Evolutionary conservation across 75 land plant genomes (phyloP).

Genomic region (Sequoiadendron giganteum): DNA sequence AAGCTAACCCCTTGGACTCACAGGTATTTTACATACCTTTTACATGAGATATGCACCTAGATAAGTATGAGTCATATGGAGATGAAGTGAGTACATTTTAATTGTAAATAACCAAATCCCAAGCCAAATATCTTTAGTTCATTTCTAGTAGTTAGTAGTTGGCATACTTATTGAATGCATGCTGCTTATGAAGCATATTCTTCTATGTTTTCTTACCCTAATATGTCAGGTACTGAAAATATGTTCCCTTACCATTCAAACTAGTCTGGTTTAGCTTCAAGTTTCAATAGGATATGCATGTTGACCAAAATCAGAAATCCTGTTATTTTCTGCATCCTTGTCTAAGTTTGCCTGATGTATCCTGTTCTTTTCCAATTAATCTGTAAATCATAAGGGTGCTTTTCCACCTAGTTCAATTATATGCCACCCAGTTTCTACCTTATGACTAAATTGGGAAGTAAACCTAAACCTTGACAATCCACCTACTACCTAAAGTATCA

Average conservation of each 20-base stretch:
- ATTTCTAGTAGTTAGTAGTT: background rate
- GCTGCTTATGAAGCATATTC: background rate
- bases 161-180: background rate
- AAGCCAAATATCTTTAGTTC: background rate
- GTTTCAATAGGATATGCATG: background rate
- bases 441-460: background rate
- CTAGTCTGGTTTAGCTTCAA: background rate
- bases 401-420: no score
- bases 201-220: background rate
- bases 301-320: background rate
- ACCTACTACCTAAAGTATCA: background rate
- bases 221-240: background rate
- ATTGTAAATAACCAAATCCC: background rate
- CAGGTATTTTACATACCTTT: slow-evolving; percentile 43
- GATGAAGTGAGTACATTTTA: background rate
- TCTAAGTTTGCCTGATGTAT: background rate
- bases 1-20: slow-evolving; percentile 87
- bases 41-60: background rate
- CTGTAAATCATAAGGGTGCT: background rate
- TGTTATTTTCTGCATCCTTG: background rate
- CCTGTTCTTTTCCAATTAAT: background rate
- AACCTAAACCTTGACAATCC: background rate
- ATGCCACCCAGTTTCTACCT: background rate
- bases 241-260: background rate
- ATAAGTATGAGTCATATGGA: background rate